Base-by-base conservation (phyloP, 208 protist genomes). In the Trypanosoma rangeli region DNA sequence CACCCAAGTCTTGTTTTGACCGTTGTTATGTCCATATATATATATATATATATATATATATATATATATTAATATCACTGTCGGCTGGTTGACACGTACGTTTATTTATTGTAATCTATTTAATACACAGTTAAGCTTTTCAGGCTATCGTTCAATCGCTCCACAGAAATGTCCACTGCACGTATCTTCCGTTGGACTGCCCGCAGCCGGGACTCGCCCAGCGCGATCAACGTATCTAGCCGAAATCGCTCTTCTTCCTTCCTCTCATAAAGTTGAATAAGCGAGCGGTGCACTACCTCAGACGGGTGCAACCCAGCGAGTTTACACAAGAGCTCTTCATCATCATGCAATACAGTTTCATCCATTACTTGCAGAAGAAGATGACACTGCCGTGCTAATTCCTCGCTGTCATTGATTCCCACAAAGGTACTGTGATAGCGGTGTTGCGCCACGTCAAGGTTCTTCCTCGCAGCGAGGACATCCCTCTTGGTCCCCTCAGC, bases 131-230 rank as follows among this genome's bases (percentile, higher is more conserved):
- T n/a, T n/a, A 50, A 22, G 35, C 46, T n/a, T 56, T 56, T 64
- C n/a, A 64, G 28, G 24, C 31, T 10, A 37, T 55, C 5, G n/a
- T 65, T 39, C 9, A 65, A 33, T 24, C 5, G 13, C 22, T 15
- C 20, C 54, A 55, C 16, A 33, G 46, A 37, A 2, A 46, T 24
- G 1, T 65, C 26, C 46, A 55, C 18, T 0, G 58, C 31, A 16
- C 3, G 12, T 50, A 64, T 5, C 24, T 64, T 18, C 49, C 26
- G 29, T n/a, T 50, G 37, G 22, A 64, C 58, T 26, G 58, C 58
- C 33, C 58, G 58, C 37, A 64, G 58, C 13, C 58, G 58, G 49
- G 58, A 49, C 58, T 64, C 58, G 15, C 39, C 58, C 28, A 64
- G 24, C 7, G 58, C n/a, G 24, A 64, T 50, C 16, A 35, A 20